Base-by-base conservation (phyloP, 495 filamentous ascomycete species). In the Evernia prunastri region DNA sequence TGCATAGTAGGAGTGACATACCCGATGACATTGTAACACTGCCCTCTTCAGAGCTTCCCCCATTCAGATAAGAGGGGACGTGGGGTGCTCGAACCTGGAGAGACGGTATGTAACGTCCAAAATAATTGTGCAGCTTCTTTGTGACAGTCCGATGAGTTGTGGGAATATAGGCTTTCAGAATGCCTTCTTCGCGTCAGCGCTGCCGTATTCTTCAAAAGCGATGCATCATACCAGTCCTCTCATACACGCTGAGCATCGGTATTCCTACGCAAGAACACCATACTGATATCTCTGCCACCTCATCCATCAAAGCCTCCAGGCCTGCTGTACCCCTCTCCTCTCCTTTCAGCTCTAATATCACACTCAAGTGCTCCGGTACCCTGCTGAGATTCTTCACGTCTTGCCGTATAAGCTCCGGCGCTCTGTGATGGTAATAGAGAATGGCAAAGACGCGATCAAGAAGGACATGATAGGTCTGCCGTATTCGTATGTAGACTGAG, bases 181-280 rank as follows among this genome's bases (percentile, higher is more conserved):
- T 81, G 47, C 94, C 93, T 96, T 63, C 8, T 36, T 25, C 3
- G 47, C 8, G 40, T 53, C 27, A 65, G 61, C 18, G 60, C 63
- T 66, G 56, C 7, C 59, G 25, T 58, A 61, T 59, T 68, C 20
- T 43, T 29, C 51, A 35, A 27, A 25, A 10, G 25, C 12, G 31
- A 33, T 6, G 15, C 51, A 9, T 68, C 79, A 59, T 80, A 96
- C 93, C 94, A 58, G 85, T 94, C 73, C 83, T 86, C 73, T 98
- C 95, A 71, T 97, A 97, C 13, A 98, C 82, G 62, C 89, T 95
- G 63, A 98, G 76, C 70, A 86, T 80, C 20, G 86, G 83, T 68
- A 98, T 96, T 5, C 91, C 91, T 20, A 89, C 86, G 69, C 90
- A 88, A 9, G 91, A 85, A 74, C 87, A 92, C 94, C 94, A 98